Evolutionary conservation across 345 rosid genomes (phyloP), one percentile per base, ranked within the genome.

Genomic region (Populus tremula): DNA sequence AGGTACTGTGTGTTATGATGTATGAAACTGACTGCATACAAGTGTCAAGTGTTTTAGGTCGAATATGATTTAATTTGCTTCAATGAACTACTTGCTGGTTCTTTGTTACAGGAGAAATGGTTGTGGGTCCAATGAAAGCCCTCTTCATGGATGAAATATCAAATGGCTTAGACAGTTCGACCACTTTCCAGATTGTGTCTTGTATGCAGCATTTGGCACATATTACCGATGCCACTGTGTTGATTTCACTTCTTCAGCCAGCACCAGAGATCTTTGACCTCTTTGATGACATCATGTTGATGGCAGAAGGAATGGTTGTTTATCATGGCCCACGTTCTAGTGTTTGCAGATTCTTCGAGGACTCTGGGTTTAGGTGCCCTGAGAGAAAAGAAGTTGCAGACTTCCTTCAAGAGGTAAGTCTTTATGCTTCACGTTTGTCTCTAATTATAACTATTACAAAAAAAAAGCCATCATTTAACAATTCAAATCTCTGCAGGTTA

Each of bases 111-210:
- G 96, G 88, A 43, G 96, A 91, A 84, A 89, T 91, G 90, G 83
- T 88, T 59, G 91, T 91, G 10, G 92, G 93, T 16, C 91, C 96
- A 14, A 82, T 81, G 27, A 89, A 85, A 83, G 87, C 93, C 39
- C 31, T 91, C 8, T 88, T 91, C 72, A 89, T 91, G 96, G 96
- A 90, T 66, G 92, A 90, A 79, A 89, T 91, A 77, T 84, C 92
- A 8, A 89, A 87, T 20, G 96, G 93, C 13, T 80, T 90, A 49
- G 96, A 91, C 76, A 91, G 91, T 72, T 91, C 92, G 2, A 90
- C 93, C 20, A 82, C 92, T 16, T 88, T 73, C 80, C 96, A 90
- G 86, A 83, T 91, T 47, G 84, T 85, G 65, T 70, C 87, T 17
- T 90, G 89, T 73, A 82, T 91, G 67, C 88, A 87, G 87, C 91